Conservation (phyloP, 306 rosid species). For the Comarum palustre region DNA sequence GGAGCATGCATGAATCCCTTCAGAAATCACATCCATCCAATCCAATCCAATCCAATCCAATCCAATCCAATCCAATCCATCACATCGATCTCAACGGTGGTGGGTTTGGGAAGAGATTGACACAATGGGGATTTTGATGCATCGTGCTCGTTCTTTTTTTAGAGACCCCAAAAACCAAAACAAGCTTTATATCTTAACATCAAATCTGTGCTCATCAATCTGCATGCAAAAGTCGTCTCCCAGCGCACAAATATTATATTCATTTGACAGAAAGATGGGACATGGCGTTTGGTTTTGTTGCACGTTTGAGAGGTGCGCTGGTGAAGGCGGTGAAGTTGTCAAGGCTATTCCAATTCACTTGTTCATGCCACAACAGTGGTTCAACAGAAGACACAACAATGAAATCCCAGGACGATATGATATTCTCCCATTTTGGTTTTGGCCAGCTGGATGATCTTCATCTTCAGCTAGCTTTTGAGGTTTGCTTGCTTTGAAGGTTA, state of each 20-base stretch:
- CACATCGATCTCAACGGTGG: slow-evolving; percentile 40
- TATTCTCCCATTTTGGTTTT: slow-evolving; percentile 6
- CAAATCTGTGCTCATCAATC: slow-evolving; percentile 57
- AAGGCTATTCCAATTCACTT: not conserved
- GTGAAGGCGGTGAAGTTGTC: not conserved
- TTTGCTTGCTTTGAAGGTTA: not conserved
- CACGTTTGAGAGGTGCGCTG: not conserved
- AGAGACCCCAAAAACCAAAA: slow-evolving; percentile 33
- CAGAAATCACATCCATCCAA: slow-evolving; percentile 54
- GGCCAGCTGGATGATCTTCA: not conserved
- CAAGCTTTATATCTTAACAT: slow-evolving; percentile 41
- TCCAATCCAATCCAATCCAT: slow-evolving; percentile 39
- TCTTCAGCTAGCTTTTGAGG: not conserved
- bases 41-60: slow-evolving; percentile 46
- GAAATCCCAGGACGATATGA: not conserved
- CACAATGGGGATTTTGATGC: slow-evolving; percentile 73
- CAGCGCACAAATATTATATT: not conserved
- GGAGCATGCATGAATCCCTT: slow-evolving; percentile 38
- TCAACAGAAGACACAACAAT: not conserved
- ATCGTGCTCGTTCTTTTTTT: slow-evolving; percentile 83
- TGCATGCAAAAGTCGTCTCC: slow-evolving; percentile 43
- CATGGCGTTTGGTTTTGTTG: not conserved
- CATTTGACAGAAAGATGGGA: not conserved
- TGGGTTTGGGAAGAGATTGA: slow-evolving; percentile 38
- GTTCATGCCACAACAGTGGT: not conserved